Conservation (phyloP, 345 rosid genomes). For the Carallia pectinifolia region DNA sequence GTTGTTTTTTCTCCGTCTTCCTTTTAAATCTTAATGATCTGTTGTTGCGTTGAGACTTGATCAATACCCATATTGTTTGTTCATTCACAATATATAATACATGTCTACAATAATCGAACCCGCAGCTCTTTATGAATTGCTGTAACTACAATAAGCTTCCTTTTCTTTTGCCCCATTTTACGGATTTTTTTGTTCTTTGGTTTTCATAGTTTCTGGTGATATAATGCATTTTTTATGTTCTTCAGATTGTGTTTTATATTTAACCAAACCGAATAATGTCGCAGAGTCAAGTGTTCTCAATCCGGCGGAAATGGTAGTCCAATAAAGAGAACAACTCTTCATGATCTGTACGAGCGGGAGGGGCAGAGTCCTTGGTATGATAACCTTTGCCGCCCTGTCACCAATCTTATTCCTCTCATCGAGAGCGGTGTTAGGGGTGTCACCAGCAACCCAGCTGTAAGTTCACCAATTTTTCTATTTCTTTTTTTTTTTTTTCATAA, state of each 20-base stretch:
- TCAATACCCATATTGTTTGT: too few relatives aligned
- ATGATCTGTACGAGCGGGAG: slow-evolving; percentile 83
- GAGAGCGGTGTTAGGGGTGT: slow-evolving; percentile 95
- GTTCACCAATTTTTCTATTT: not conserved
- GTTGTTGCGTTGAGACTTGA: too few relatives aligned
- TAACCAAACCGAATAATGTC: not conserved
- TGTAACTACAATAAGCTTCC: too few relatives aligned
- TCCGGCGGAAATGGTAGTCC: slow-evolving; percentile 58
- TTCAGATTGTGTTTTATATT: not conserved
- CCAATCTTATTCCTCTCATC: slow-evolving; percentile 80
- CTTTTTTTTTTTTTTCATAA: not conserved
- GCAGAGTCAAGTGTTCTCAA: slow-evolving; percentile 72
- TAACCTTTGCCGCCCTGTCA: slow-evolving; percentile 93
- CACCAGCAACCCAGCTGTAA: slow-evolving; percentile 99
- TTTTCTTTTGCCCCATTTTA: too few relatives aligned
- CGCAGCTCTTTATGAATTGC: too few relatives aligned
- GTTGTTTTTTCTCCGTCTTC: too few relatives aligned
- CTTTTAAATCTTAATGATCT: too few relatives aligned
- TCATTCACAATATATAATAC: too few relatives aligned
- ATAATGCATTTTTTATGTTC: too few relatives aligned
- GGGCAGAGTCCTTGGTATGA: slow-evolving; percentile 99
- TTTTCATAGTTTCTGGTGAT: too few relatives aligned
- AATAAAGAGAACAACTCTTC: slow-evolving; percentile 67
- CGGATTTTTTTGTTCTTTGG: too few relatives aligned
- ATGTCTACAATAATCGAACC: too few relatives aligned